A percentile compares a stretch with the other conserved stretches of the same genome.
Evolutionary conservation across 2,329 filamentous ascomycete species (phyloP).

Genomic region (Parasarocladium wereldwijsianum): DNA sequence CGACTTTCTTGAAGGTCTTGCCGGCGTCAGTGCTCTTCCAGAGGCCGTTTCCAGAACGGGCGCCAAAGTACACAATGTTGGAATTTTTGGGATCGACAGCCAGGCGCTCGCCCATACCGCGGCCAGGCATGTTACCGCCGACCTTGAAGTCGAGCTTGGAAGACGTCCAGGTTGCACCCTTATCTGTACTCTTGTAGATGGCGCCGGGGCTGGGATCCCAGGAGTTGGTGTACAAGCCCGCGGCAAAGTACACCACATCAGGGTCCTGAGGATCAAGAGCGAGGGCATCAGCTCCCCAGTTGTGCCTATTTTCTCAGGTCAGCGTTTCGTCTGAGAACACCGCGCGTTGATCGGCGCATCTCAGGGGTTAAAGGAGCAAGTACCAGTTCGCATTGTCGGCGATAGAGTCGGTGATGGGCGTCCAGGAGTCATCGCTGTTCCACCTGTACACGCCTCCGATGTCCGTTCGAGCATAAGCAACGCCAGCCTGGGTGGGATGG

Average conservation of each 20-base stretch:
- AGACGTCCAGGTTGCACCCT: constrained; percentile 34
- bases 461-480: constrained; percentile 40
- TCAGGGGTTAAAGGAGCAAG: neutral
- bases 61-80: constrained; percentile 42
- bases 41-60: constrained; percentile 41
- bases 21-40: constrained; percentile 44
- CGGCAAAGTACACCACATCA: constrained; percentile 35
- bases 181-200: constrained; percentile 38
- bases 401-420: constrained; percentile 29
- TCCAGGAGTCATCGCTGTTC: constrained; percentile 29
- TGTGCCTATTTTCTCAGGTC: constrained; percentile 21
- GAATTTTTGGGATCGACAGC: constrained; percentile 43
- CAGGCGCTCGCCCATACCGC: constrained; percentile 42
- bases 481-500: constrained; percentile 32
- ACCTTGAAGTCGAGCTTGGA: constrained; percentile 41
- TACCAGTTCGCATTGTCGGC: constrained; percentile 29
- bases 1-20: constrained; percentile 36
- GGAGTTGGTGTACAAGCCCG: constrained; percentile 43
- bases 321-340: neutral
- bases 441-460: constrained; percentile 40
- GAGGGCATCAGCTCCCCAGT: constrained; percentile 42
- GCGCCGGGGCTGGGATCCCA: constrained; percentile 43
- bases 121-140: constrained; percentile 46
- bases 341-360: constrained; percentile 5
- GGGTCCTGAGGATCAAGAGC: constrained; percentile 39